These are phyloP conservation scores for Termitomyces bulborhizus DNA, from an alignment of 768 basidiomycete species.

Conservation along the genomic window DNA sequence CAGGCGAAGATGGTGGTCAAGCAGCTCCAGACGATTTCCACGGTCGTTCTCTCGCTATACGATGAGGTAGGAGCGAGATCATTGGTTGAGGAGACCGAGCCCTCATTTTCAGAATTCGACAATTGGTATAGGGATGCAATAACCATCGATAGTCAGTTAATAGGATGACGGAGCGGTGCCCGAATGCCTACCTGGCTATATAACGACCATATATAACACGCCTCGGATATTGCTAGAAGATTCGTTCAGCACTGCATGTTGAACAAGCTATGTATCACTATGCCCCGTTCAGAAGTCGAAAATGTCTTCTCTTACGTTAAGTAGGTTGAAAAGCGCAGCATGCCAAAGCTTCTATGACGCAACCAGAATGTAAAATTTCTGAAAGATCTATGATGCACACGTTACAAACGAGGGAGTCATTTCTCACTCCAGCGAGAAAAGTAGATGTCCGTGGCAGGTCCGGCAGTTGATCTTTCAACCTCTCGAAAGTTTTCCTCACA, in stretches of 20 bases:
- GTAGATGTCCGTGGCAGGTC: too few species aligned
- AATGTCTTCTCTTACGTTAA: background rate
- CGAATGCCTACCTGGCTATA: background rate
- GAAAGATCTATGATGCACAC: background rate
- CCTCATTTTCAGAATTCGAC: background rate
- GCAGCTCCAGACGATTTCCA: constrained; percentile 20
- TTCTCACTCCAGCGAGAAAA: too few species aligned
- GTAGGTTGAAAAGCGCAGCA: background rate
- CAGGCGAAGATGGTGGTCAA: constrained; percentile 1
- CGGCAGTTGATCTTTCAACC: too few species aligned
- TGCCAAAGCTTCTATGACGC: background rate
- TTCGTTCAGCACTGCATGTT: too few species aligned
- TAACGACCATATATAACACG: too few species aligned
- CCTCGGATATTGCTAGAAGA: too few species aligned
- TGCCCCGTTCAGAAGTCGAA: too few species aligned
- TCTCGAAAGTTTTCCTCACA: too few species aligned
- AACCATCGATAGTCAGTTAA: background rate
- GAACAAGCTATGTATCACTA: too few species aligned
- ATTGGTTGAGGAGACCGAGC: background rate
- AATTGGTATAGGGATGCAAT: background rate
- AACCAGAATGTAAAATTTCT: background rate
- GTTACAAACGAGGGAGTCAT: background rate
- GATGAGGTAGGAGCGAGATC: background rate
- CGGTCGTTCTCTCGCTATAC: constrained; percentile 3
- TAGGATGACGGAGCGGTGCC: background rate